Conservation (phyloP, 768 basidiomycete genomes). For the Boletus bicolor region DNA sequence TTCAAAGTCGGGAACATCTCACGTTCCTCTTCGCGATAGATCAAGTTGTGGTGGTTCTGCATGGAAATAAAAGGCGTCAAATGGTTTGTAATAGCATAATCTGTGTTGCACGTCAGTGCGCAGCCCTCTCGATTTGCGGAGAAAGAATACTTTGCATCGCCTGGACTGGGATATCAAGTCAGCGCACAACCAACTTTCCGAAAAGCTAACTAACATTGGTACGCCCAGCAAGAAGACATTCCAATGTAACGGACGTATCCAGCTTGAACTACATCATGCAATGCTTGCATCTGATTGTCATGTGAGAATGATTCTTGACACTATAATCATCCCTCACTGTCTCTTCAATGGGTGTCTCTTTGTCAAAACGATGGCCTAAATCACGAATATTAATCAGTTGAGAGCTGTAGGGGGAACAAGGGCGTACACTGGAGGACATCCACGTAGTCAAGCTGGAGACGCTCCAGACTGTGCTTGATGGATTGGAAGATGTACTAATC, state of each 20-base stretch:
- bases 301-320: not conserved
- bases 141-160: constrained; percentile 1
- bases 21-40: constrained; percentile 1
- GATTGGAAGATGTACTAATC: not conserved
- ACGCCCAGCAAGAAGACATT: constrained; percentile 3
- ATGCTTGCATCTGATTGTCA: not conserved
- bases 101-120: not conserved
- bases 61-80: not conserved
- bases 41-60: not conserved
- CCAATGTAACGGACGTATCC: constrained; percentile 2
- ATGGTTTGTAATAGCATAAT: not conserved
- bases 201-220: not conserved
- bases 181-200: not conserved
- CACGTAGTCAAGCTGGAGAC: constrained; percentile 1
- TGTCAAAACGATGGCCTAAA: constrained; percentile 1
- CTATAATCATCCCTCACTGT: not conserved
- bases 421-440: not conserved
- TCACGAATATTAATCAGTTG: not conserved
- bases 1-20: not conserved
- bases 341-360: not conserved
- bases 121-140: not conserved
- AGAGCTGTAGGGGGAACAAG: not conserved
- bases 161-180: not conserved
- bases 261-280: not conserved
- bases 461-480: not conserved